These are phyloP conservation scores for Lodderomyces orthopsilosis DNA, from an alignment of 1,139 yeast species.

Conservation along the genomic window DNA sequence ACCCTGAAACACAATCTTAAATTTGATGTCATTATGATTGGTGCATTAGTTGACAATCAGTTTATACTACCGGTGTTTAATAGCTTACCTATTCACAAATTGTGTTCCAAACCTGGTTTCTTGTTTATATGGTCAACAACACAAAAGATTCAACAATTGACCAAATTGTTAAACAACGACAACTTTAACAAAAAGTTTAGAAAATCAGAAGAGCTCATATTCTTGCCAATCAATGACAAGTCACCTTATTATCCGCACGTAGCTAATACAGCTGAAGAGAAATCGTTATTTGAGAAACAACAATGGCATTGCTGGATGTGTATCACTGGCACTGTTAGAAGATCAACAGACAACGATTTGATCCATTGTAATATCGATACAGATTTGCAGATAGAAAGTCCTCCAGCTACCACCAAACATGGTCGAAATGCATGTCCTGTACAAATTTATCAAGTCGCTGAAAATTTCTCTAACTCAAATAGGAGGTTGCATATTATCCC, in stretches of 20 bases:
- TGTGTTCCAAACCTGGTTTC: slow-evolving; percentile 84
- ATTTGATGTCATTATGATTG: slow-evolving; percentile 91
- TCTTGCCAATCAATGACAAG: slow-evolving; percentile 56
- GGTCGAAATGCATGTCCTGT: slow-evolving; percentile 57
- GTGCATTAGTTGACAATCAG: slow-evolving; percentile 75
- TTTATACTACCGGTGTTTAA: slow-evolving; percentile 57
- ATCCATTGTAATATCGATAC: slow-evolving; percentile 93
- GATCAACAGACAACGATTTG: slow-evolving; percentile 78
- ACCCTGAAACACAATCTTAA: slow-evolving; percentile 50
- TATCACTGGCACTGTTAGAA: slow-evolving; percentile 86
- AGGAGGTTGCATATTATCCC: slow-evolving; percentile 85
- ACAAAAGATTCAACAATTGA: slow-evolving; percentile 62
- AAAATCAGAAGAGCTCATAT: slow-evolving; percentile 82
- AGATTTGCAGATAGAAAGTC: slow-evolving; percentile 62
- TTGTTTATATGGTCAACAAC: slow-evolving; percentile 85
- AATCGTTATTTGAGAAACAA: slow-evolving; percentile 30
- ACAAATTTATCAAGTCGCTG: slow-evolving; percentile 78
- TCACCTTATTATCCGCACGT: slow-evolving; percentile 60
- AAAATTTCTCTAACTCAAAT: slow-evolving; percentile 80
- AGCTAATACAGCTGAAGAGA: slow-evolving; percentile 10
- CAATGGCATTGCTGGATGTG: slow-evolving; percentile 99
- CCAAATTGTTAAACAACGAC: slow-evolving; percentile 53
- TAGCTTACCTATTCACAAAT: slow-evolving; percentile 64
- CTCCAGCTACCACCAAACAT: slow-evolving; percentile 16
- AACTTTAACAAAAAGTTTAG: slow-evolving; percentile 75